phyloP scores from a whole-genome alignment of 306 rosid species.

The Mucuna pruriens region DNA sequence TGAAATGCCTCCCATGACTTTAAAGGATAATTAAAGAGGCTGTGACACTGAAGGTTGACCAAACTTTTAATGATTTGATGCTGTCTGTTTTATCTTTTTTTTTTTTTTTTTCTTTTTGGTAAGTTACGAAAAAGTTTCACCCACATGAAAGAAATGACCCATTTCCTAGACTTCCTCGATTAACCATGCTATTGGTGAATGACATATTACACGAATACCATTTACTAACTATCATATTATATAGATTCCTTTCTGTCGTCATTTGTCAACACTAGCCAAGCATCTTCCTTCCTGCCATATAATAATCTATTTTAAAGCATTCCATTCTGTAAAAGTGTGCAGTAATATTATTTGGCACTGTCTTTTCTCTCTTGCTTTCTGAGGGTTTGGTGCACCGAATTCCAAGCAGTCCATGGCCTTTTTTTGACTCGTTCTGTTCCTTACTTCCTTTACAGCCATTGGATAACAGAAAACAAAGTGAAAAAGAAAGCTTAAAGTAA shows the following conservation, averaged over 20 bases:
- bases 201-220: neutral
- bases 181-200: constrained; percentile 32
- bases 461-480: constrained; percentile 47
- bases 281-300: neutral
- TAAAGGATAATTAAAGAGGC: constrained; percentile 49
- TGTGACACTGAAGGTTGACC: constrained; percentile 46
- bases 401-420: constrained; percentile 56
- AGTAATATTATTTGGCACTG: constrained; percentile 29
- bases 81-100: constrained; percentile 28
- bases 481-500: constrained; percentile 27
- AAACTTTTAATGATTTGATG: constrained; percentile 56
- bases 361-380: constrained; percentile 41
- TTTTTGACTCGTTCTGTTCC: constrained; percentile 52
- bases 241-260: constrained; percentile 25
- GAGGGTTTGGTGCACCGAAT: constrained; percentile 59
- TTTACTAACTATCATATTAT: neutral
- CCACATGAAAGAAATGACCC: constrained; percentile 43
- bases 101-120: constrained; percentile 8
- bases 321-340: constrained; percentile 40
- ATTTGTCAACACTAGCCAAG: constrained; percentile 16
- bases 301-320: constrained; percentile 39
- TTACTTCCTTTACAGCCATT: constrained; percentile 51
- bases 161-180: constrained; percentile 37
- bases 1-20: constrained; percentile 41
- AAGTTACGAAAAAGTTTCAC: constrained; percentile 29